Evolutionary conservation across 169 alveolate species (phyloP).

Genomic region (Eimeria tenella): DNA sequence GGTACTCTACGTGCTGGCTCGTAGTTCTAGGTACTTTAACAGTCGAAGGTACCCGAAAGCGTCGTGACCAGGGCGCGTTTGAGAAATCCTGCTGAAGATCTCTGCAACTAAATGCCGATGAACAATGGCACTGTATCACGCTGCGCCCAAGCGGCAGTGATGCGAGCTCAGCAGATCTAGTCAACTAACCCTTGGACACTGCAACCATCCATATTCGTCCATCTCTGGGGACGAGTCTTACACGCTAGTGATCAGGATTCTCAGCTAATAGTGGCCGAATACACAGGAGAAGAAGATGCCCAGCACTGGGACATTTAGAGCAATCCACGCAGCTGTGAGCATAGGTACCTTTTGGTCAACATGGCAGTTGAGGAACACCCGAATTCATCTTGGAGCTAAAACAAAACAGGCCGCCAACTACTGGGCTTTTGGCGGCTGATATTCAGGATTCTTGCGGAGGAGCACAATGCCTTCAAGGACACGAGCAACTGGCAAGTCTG

Average conservation of each 20-base stretch:
- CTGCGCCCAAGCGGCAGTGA: constrained; percentile 16
- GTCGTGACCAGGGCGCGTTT: neutral
- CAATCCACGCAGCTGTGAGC: constrained; percentile 18
- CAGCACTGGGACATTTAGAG: neutral
- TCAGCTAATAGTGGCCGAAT: neutral
- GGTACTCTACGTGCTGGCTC: no score
- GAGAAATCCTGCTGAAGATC: neutral
- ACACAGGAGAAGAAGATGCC: neutral
- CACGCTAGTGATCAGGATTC: neutral
- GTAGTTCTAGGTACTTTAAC: neutral
- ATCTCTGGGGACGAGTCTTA: neutral
- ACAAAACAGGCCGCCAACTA: constrained; percentile 9
- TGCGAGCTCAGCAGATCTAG: neutral
- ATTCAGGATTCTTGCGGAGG: constrained; percentile 83
- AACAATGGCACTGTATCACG: neutral
- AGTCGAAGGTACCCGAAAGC: neutral
- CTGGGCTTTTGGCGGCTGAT: constrained; percentile 77
- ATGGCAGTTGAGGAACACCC: neutral
- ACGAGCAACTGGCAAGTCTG: constrained; percentile 77
- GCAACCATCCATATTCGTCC: constrained; percentile 2
- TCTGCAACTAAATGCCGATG: neutral
- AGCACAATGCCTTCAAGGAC: constrained; percentile 83
- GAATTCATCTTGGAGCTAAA: neutral
- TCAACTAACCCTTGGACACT: neutral
- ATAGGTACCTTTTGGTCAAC: neutral